Evolutionary conservation across 176 grass and related monocot genomes (phyloP), one percentile per base, ranked within the genome.

Genomic region (Cenchrus americanus): DNA sequence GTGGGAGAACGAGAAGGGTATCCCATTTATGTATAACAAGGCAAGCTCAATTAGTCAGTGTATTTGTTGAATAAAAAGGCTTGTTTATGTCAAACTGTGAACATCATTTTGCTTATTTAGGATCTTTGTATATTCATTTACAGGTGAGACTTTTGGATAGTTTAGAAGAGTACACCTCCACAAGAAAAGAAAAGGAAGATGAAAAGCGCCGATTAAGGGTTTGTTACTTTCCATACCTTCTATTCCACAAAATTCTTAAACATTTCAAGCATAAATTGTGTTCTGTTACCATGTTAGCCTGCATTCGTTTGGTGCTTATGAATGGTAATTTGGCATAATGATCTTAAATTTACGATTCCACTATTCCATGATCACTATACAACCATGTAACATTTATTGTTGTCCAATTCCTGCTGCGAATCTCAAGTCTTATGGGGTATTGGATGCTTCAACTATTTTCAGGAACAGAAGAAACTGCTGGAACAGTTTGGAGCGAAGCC

Each of bases 401-500:
- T 66, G 26, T 40, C 30, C 14, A 80, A 23, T 75, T 75, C 13
- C 70, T 24, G 52, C n/a, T 68, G 50, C 18, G 37, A 8, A 65
- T 72, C 32, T 65, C 10, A 66, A 64, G 54, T 65, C 15, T 76
- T 55, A 60, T 69, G 4, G 17, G 65, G 19, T 30, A 15, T 24
- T 80, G 34, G 19, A 57, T 70, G 32, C 69, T 81, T 86, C 41
- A 51, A 44, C 79, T 77, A 53, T 71, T 80, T 77, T 67, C 81
- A 99, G 96, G 96, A 96, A 77, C 78, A 87, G 49, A 99, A 90
- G 89, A 99, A 90, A 69, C 79, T 94, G 15, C 93, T 96, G 59
- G 96, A 98, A 72, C 96, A 98, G 70, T 90, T 87, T 75, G 93
- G 83, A 24, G 46, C 40, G 5, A 96, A 96, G 66, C 96, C 93